phyloP scores from a whole-genome alignment of 2,329 filamentous ascomycete genomes.

The Colletotrichum sidae region DNA sequence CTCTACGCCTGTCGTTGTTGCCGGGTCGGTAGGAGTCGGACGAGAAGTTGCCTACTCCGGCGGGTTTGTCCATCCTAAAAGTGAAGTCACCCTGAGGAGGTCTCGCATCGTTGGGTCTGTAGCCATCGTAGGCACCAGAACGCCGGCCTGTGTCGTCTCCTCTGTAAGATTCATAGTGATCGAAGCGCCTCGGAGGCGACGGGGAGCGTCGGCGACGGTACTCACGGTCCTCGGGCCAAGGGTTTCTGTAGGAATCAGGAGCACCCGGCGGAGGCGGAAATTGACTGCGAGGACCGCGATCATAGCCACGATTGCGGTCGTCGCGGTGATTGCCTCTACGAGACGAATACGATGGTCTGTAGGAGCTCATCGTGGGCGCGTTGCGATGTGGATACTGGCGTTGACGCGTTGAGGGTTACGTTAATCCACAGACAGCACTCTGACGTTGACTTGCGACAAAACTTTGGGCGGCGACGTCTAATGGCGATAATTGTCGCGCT shows the following conservation, averaged over 20 bases:
- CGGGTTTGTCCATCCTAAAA: slow-evolving; percentile 65
- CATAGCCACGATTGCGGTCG: slow-evolving; percentile 17
- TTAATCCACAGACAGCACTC: background rate
- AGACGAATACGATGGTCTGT: slow-evolving; percentile 33
- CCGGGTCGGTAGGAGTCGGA: slow-evolving; percentile 48
- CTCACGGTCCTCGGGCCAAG: slow-evolving; percentile 36
- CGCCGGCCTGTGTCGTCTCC: slow-evolving; percentile 26
- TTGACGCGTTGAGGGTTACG: slow-evolving; percentile 33
- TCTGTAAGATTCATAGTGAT: slow-evolving; percentile 32
- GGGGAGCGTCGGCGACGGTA: slow-evolving; percentile 22
- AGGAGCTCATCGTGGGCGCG: slow-evolving; percentile 36
- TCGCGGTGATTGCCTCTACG: slow-evolving; percentile 25
- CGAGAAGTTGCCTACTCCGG: slow-evolving; percentile 55
- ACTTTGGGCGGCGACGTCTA: slow-evolving; percentile 25
- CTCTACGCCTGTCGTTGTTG: slow-evolving; percentile 24
- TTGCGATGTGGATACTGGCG: slow-evolving; percentile 34
- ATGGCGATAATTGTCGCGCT: slow-evolving; percentile 13
- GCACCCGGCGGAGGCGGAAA: slow-evolving; percentile 24
- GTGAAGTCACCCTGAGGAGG: slow-evolving; percentile 64
- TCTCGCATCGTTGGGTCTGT: slow-evolving; percentile 51
- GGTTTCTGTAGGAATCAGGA: slow-evolving; percentile 24
- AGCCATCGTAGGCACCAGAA: slow-evolving; percentile 33
- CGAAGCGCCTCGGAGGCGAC: slow-evolving; percentile 23
- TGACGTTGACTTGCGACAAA: slow-evolving; percentile 4
- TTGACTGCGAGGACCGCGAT: slow-evolving; percentile 15